These are phyloP conservation scores for Trichothecium sympodiale DNA, from an alignment of 2,329 filamentous ascomycete species.

Conservation along the genomic window DNA sequence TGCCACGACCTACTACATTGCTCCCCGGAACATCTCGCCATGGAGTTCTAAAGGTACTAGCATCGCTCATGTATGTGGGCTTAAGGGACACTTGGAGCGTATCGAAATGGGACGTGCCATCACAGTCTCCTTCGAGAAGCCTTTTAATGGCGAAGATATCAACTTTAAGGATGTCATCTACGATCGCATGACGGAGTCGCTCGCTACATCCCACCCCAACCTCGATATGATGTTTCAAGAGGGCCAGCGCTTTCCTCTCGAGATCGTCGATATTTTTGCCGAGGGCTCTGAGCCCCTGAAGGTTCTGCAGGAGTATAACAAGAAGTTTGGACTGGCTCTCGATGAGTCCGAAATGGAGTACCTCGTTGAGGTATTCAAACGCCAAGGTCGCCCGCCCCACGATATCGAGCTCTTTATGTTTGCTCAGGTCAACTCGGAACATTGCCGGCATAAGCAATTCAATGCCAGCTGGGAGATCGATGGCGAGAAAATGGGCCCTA, in stretches of 20 bases:
- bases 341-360: slow-evolving; percentile 89
- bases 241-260: slow-evolving; percentile 47
- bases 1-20: slow-evolving; percentile 56
- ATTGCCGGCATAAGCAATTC: slow-evolving; percentile 80
- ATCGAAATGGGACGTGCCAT: slow-evolving; percentile 82
- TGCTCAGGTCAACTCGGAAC: slow-evolving; percentile 96
- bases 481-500: slow-evolving; percentile 65
- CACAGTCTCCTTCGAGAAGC: slow-evolving; percentile 49
- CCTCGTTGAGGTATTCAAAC: slow-evolving; percentile 52
- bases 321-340: slow-evolving; percentile 71
- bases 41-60: slow-evolving; percentile 96
- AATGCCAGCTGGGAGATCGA: slow-evolving; percentile 96
- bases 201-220: slow-evolving; percentile 56
- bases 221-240: slow-evolving; percentile 72
- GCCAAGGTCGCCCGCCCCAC: slow-evolving; percentile 51
- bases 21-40: slow-evolving; percentile 79
- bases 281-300: slow-evolving; percentile 54
- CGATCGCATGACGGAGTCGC: slow-evolving; percentile 91
- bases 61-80: slow-evolving; percentile 83
- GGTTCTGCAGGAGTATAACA: slow-evolving; percentile 73
- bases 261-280: slow-evolving; percentile 64
- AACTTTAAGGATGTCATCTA: slow-evolving; percentile 62
- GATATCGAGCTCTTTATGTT: slow-evolving; percentile 99
- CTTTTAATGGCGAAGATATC: slow-evolving; percentile 33
- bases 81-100: slow-evolving; percentile 58